These are phyloP conservation scores for Corrigiola litoralis DNA, from an alignment of 179 eudicot genomes.

Conservation along the genomic window DNA sequence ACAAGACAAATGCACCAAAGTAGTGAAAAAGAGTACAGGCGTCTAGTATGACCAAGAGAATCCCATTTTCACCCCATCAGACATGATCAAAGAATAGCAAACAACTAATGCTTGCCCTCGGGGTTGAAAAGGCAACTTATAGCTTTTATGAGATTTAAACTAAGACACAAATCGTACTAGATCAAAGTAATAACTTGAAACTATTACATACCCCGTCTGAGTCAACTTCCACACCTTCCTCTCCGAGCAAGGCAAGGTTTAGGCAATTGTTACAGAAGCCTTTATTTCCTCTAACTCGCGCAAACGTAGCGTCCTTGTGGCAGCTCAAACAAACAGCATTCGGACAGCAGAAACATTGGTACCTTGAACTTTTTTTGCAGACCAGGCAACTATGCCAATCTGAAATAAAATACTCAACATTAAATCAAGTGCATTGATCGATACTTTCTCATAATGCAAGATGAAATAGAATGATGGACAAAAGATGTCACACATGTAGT, in stretches of 20 bases:
- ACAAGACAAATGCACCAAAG: background rate
- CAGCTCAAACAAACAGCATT: conserved; percentile 65
- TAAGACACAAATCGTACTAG: conserved; percentile 2
- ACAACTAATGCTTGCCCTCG: too few relatives aligned
- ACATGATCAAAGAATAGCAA: conserved; percentile 2
- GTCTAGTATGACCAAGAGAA: background rate
- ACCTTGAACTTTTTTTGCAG: conserved; percentile 43
- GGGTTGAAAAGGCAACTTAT: background rate
- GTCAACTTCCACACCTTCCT: conserved; percentile 56
- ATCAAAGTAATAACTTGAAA: conserved; percentile 13
- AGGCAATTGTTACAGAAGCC: conserved; percentile 80
- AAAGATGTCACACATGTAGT: background rate
- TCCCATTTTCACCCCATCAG: background rate
- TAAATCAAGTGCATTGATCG: conserved; percentile 3
- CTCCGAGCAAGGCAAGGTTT: conserved; percentile 77
- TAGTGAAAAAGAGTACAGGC: conserved; percentile 2
- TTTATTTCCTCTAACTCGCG: conserved; percentile 36
- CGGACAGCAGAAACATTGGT: conserved; percentile 64
- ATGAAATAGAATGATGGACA: background rate
- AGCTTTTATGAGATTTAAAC: background rate
- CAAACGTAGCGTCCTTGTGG: conserved; percentile 36
- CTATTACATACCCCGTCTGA: conserved; percentile 71
- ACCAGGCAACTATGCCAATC: conserved; percentile 62
- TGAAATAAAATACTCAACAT: conserved; percentile 29
- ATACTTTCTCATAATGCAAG: background rate